phyloP scores from a whole-genome alignment of 805 yeast species.

The Cyberlindnera veronae region DNA sequence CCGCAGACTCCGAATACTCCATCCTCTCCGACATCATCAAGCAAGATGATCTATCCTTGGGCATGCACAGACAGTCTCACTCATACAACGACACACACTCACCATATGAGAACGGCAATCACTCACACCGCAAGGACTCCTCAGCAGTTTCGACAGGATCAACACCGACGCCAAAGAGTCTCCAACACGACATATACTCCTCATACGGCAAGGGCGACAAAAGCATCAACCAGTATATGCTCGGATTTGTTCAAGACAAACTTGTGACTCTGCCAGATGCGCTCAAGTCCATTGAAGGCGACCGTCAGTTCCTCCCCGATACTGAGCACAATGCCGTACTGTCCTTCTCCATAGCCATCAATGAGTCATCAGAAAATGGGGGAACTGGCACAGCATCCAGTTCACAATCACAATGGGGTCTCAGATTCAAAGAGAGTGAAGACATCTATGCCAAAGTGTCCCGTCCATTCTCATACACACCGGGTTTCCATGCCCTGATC shows the following conservation, averaged over 20 bases:
- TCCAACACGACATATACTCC: conserved; percentile 24
- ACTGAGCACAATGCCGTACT: conserved; percentile 3
- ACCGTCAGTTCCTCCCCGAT: conserved; percentile 3
- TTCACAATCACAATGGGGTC: conserved; percentile 32
- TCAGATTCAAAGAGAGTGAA: conserved; percentile 58
- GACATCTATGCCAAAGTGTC: conserved; percentile 75
- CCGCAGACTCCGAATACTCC: conserved; percentile 72
- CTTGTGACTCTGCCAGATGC: conserved; percentile 57
- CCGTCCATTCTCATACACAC: conserved; percentile 82
- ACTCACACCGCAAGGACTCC: conserved; percentile 8
- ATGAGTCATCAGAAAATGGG: conserved; percentile 17
- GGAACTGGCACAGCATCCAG: conserved; percentile 4
- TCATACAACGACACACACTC: conserved; percentile 10
- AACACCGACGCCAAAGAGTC: conserved; percentile 17
- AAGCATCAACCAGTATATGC: conserved; percentile 61
- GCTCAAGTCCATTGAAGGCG: conserved; percentile 29
- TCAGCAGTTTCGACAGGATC: conserved; percentile 5
- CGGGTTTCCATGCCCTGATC: conserved; percentile 82
- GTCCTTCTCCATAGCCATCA: conserved; percentile 28
- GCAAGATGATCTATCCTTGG: conserved; percentile 25
- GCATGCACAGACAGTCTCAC: neutral
- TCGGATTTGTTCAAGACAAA: conserved; percentile 47
- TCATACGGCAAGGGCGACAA: conserved; percentile 48
- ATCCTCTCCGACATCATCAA: conserved; percentile 63
- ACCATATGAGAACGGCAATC: conserved; percentile 10